A percentile compares a stretch with the other conserved stretches of the same genome.
These are phyloP conservation scores for Crithidia sp. DNA, from an alignment of 208 protist species.

Conservation along the genomic window DNA sequence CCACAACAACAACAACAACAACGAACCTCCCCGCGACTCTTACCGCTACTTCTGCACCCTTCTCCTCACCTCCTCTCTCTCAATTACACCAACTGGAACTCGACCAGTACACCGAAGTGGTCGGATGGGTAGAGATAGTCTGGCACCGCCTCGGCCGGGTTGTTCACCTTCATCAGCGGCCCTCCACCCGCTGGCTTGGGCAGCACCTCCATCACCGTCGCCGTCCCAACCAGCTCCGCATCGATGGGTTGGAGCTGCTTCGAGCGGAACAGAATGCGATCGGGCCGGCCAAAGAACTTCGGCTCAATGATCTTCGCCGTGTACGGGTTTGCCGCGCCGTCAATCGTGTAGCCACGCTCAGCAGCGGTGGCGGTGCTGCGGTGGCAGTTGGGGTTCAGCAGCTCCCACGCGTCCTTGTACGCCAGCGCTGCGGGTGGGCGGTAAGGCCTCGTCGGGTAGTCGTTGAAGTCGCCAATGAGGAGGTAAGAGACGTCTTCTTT, in stretches of 20 bases:
- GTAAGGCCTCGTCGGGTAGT: conserved; percentile 48
- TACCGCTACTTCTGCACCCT: neutral
- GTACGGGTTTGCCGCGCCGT: conserved; percentile 51
- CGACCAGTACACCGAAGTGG: conserved; percentile 60
- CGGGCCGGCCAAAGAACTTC: conserved; percentile 65
- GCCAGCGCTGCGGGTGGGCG: conserved; percentile 41
- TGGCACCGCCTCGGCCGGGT: conserved; percentile 38
- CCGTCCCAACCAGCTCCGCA: conserved; percentile 51
- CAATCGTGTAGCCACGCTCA: conserved; percentile 60
- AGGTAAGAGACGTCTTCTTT: conserved; percentile 16
- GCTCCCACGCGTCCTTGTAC: conserved; percentile 56
- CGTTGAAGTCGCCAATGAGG: conserved; percentile 71
- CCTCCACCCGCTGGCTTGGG: neutral
- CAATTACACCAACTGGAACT: conserved; percentile 52
- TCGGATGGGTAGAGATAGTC: conserved; percentile 64
- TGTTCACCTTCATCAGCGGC: conserved; percentile 43
- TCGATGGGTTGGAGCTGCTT: conserved; percentile 48
- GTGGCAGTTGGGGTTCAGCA: conserved; percentile 34
- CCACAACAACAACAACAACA: no score
- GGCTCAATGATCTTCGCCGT: conserved; percentile 59
- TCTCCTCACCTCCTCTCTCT: neutral
- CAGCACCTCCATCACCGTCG: conserved; percentile 40
- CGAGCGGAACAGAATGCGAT: conserved; percentile 52
- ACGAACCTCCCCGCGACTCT: no score
- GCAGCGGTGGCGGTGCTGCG: conserved; percentile 5